phyloP scores from a whole-genome alignment of 441 rosid species.

The Mallotus repandus region DNA sequence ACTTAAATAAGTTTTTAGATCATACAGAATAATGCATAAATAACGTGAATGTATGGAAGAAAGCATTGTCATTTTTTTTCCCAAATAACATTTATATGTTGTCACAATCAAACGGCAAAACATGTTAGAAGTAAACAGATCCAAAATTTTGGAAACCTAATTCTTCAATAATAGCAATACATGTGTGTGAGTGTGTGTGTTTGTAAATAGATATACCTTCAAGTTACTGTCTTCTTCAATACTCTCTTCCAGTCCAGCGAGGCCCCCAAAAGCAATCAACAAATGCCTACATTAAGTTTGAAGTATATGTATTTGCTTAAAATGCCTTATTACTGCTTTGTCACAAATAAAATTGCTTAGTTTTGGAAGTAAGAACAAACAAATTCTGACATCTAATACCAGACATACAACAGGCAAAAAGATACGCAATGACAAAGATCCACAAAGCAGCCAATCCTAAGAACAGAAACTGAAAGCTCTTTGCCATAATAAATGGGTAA shows the following conservation, averaged over 20 bases:
- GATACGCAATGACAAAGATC: neutral
- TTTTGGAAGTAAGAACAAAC: neutral
- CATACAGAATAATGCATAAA: neutral
- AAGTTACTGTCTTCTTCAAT: slow-evolving; percentile 67
- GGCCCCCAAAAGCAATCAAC: slow-evolving; percentile 96
- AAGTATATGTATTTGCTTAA: neutral
- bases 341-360: neutral
- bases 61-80: neutral
- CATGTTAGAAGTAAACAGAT: neutral
- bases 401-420: neutral
- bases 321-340: neutral
- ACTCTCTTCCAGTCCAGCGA: slow-evolving; percentile 92
- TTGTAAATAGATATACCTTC: slow-evolving; percentile 42
- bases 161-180: neutral
- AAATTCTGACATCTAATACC: neutral
- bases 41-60: neutral
- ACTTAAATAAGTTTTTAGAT: neutral
- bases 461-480: neutral
- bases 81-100: neutral
- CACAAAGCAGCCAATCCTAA: neutral
- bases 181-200: neutral
- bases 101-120: neutral
- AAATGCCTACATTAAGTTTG: slow-evolving; percentile 55
- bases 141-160: neutral
- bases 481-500: neutral